A percentile compares a stretch with the other conserved stretches of the same genome.
phyloP scores from a whole-genome alignment of 768 basidiomycete species.

The Kwoniella dejecticola region DNA sequence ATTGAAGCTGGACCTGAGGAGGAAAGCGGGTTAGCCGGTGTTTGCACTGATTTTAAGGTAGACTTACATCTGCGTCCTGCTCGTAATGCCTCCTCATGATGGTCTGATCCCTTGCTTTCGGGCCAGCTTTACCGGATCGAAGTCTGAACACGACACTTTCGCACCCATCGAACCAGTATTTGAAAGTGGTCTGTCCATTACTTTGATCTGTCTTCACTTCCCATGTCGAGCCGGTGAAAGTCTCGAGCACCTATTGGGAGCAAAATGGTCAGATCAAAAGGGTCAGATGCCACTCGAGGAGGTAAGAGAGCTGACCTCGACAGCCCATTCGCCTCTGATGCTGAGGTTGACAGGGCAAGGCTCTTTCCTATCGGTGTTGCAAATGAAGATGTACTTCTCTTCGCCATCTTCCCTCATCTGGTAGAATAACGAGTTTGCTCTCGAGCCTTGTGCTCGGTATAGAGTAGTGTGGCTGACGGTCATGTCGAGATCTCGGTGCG shows the following conservation, averaged over 20 bases:
- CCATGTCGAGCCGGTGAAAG: constrained; percentile 21
- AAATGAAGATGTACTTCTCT: constrained; percentile 38
- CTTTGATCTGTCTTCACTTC: constrained; percentile 13
- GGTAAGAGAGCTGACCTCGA: constrained; percentile 22
- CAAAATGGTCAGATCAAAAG: background rate
- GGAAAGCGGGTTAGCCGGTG: too few species aligned
- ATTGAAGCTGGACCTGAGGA: constrained; percentile 19
- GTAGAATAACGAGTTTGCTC: constrained; percentile 33
- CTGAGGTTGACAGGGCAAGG: constrained; percentile 16
- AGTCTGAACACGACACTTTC: constrained; percentile 26
- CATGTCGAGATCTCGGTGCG: constrained; percentile 32
- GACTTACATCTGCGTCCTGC: constrained; percentile 27
- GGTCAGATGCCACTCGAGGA: too few species aligned
- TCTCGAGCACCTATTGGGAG: constrained; percentile 23
- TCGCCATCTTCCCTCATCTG: constrained; percentile 37
- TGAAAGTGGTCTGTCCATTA: constrained; percentile 26
- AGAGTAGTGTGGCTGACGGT: constrained; percentile 27
- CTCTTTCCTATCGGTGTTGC: constrained; percentile 36
- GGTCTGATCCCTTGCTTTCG: constrained; percentile 10
- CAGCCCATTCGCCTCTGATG: constrained; percentile 27
- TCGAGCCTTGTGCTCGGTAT: constrained; percentile 23
- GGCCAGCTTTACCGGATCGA: constrained; percentile 4
- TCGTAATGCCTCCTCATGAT: constrained; percentile 26
- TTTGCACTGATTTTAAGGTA: too few species aligned
- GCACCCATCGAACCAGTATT: constrained; percentile 35